Percentiles rank a stretch among this genome's conserved stretches.
phyloP scores from a whole-genome alignment of 2,329 filamentous ascomycete genomes.

The Paramyrothecium roridum region DNA sequence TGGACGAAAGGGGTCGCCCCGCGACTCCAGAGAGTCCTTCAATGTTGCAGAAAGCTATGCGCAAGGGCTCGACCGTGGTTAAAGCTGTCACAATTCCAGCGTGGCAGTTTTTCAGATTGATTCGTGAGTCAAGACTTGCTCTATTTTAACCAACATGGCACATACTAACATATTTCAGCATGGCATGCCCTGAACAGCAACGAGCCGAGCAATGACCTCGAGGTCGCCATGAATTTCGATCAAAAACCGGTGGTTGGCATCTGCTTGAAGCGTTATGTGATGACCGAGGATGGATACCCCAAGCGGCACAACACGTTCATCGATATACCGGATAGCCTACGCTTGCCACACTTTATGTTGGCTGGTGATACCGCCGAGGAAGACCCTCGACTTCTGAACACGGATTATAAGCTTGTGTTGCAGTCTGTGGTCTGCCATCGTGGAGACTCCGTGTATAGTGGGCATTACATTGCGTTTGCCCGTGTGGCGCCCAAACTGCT shows the following conservation, averaged over 20 bases:
- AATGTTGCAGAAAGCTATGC: slow-evolving; percentile 39
- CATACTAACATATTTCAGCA: slow-evolving; percentile 50
- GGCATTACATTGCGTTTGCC: slow-evolving; percentile 87
- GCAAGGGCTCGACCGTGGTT: slow-evolving; percentile 45
- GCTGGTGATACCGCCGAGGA: slow-evolving; percentile 62
- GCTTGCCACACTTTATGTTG: slow-evolving; percentile 83
- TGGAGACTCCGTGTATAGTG: slow-evolving; percentile 79
- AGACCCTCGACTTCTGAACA: slow-evolving; percentile 59
- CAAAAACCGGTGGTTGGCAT: slow-evolving; percentile 85
- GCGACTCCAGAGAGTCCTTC: slow-evolving; percentile 37
- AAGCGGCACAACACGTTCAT: slow-evolving; percentile 76
- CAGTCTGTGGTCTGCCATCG: slow-evolving; percentile 93
- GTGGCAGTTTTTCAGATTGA: slow-evolving; percentile 94
- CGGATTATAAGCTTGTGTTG: slow-evolving; percentile 90
- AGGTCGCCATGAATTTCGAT: slow-evolving; percentile 86
- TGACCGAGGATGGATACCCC: slow-evolving; percentile 66
- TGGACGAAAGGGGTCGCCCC: slow-evolving; percentile 48
- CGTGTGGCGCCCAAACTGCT: slow-evolving; percentile 65
- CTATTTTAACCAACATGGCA: neutral
- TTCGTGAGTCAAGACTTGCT: slow-evolving; percentile 58
- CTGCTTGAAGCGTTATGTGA: slow-evolving; percentile 82
- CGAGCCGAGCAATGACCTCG: slow-evolving; percentile 63
- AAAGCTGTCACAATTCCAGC: slow-evolving; percentile 94
- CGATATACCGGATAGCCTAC: slow-evolving; percentile 79
- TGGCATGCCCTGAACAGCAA: slow-evolving; percentile 70